Percentiles rank a stretch among this genome's conserved stretches.
phyloP scores from a whole-genome alignment of 768 basidiomycete species.

The Termitomyces sp. region DNA sequence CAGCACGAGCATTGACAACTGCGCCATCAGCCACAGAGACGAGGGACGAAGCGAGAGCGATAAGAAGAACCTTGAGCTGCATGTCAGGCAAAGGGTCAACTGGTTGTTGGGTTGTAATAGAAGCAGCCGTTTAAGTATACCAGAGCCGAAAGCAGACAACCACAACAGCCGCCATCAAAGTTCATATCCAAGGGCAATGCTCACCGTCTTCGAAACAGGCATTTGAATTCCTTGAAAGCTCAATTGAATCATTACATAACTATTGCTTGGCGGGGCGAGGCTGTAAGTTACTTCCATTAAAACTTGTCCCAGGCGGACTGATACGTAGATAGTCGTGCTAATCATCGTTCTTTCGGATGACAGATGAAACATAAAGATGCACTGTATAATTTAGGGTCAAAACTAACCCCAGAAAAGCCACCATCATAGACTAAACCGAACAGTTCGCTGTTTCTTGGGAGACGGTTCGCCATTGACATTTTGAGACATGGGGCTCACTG shows the following conservation, averaged over 20 bases:
- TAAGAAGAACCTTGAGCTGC: constrained; percentile 13
- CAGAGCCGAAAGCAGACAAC: neutral
- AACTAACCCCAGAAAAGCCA: neutral
- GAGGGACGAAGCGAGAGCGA: constrained; percentile 18
- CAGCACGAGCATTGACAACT: constrained; percentile 13
- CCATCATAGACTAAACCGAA: constrained; percentile 16
- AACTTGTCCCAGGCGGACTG: neutral
- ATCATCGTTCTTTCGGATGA: neutral
- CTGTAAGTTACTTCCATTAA: neutral
- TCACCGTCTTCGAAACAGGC: neutral
- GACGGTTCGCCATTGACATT: constrained; percentile 1
- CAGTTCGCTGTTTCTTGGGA: constrained; percentile 14
- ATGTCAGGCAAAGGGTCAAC: neutral
- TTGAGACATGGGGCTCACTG: neutral
- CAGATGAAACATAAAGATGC: neutral
- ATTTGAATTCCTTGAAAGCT: neutral
- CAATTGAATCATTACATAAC: neutral
- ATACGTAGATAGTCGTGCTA: neutral
- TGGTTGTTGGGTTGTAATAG: neutral
- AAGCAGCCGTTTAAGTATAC: neutral
- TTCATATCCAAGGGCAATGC: neutral
- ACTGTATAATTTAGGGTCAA: neutral
- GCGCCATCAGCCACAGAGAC: constrained; percentile 12
- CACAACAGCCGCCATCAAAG: neutral
- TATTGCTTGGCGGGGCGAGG: neutral